Conservation (phyloP, 2,329 filamentous ascomycete genomes). For the Colletotrichum sp. region DNA sequence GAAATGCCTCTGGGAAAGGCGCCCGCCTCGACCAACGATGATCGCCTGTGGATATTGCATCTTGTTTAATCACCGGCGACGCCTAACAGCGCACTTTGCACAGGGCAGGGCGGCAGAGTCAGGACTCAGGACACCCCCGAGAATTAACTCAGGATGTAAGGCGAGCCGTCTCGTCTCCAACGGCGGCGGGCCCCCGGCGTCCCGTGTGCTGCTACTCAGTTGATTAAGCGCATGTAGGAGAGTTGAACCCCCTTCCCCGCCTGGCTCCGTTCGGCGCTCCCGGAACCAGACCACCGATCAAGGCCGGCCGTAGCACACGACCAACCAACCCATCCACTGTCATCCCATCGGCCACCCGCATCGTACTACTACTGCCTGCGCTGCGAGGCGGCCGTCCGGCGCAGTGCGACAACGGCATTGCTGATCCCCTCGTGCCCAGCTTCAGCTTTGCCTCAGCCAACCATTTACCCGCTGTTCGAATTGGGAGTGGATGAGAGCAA, state of each 20-base stretch:
- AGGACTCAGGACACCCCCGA: not conserved
- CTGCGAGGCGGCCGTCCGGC: not conserved
- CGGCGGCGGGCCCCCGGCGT: not conserved
- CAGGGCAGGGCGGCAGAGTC: not conserved
- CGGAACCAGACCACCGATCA: not conserved
- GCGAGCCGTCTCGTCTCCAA: not conserved
- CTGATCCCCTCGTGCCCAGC: not conserved
- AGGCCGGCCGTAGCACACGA: not conserved
- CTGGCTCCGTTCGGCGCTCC: conserved; percentile 11
- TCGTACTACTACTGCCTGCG: not conserved
- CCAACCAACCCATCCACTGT: not conserved
- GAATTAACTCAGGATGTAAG: not conserved
- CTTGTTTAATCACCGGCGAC: not conserved
- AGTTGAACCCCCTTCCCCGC: not conserved
- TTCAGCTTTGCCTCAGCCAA: not conserved
- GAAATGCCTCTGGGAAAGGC: not conserved
- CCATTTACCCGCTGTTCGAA: not conserved
- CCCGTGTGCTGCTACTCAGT: not conserved
- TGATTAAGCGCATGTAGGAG: not conserved
- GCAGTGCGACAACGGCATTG: not conserved
- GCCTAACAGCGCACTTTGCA: not conserved
- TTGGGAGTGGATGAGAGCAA: not conserved
- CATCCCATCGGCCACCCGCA: not conserved
- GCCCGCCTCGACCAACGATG: not conserved
- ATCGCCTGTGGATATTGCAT: not conserved